These are phyloP conservation scores for Acacia pycnantha DNA, from an alignment of 331 rosid species.

Conservation along the genomic window DNA sequence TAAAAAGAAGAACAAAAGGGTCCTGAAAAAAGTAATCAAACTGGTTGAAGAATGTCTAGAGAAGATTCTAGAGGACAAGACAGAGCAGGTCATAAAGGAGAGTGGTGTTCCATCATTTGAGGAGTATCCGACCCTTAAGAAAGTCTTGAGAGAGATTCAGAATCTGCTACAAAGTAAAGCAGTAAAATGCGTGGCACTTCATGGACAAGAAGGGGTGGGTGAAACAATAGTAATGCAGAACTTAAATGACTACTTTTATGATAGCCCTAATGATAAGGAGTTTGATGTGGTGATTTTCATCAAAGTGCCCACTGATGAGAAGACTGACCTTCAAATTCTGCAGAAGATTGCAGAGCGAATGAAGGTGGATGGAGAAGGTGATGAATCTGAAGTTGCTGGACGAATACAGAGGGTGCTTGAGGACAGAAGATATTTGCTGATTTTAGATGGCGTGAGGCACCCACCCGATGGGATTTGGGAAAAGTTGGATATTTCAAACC, in stretches of 20 bases:
- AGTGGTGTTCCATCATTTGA: background rate
- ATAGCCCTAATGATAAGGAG: too few relatives aligned
- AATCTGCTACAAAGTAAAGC: background rate
- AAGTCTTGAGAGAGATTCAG: background rate
- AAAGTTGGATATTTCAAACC: background rate
- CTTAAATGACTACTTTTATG: background rate
- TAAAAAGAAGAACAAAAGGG: background rate
- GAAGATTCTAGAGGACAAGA: background rate
- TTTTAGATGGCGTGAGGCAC: slow-evolving; percentile 12
- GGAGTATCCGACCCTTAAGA: background rate
- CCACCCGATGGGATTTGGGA: background rate
- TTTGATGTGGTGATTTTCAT: slow-evolving; percentile 21
- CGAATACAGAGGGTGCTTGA: background rate
- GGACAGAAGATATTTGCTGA: background rate
- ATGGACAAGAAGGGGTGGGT: background rate
- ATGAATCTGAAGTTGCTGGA: background rate
- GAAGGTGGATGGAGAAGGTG: background rate
- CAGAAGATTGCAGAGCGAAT: background rate
- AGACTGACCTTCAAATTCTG: background rate
- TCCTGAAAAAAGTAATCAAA: background rate
- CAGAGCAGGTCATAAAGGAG: too few relatives aligned
- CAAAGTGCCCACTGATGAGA: background rate
- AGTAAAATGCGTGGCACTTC: background rate
- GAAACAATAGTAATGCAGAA: slow-evolving; percentile 1
- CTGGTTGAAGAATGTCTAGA: background rate